Base-by-base conservation (phyloP, 163 green algal species). In the Scenedesmus sp. region DNA sequence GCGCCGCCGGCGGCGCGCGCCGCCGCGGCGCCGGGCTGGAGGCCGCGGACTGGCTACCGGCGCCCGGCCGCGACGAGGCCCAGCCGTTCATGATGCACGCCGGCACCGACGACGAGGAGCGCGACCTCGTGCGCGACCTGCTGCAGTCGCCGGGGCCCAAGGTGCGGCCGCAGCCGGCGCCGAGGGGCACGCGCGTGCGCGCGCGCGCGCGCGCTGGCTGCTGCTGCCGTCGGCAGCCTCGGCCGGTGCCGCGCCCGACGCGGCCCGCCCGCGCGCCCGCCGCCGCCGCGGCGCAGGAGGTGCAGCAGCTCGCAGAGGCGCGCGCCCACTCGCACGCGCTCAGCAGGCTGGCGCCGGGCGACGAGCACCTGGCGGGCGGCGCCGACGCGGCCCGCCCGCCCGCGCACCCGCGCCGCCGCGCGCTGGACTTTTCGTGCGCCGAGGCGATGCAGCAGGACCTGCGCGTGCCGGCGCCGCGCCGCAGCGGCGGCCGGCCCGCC, bases 131-230 rank as follows among this genome's bases (percentile, higher is more conserved):
- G 18, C 71, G 63, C 13, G 58, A 71, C n/a, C 51, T 80, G 15
- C 33, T 80, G 31, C 71, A 80, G 47, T 80, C 71, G 2, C 71
- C 71, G 29, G 71, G 58, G 0, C 71, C 71, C 17, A 80, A 80
- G 71, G 71, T 80, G 26, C 17, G 71, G 4, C 18, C n/a, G n/a
- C n/a, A n/a, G n/a, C n/a, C n/a, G n/a, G n/a, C n/a, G n/a, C n/a
- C n/a, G n/a, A n/a, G n/a, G n/a, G n/a, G n/a, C n/a, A n/a, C n/a
- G n/a, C n/a, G n/a, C n/a, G n/a, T n/a, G n/a, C n/a, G n/a, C n/a
- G n/a, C n/a, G n/a, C n/a, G n/a, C n/a, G n/a, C n/a, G n/a, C n/a
- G n/a, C n/a, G n/a, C n/a, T n/a, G n/a, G n/a, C n/a, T n/a, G n/a
- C n/a, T n/a, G n/a, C n/a, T n/a, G n/a, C n/a, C n/a, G n/a, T n/a